These are phyloP conservation scores for Penicillium tannophilum DNA, from an alignment of 495 filamentous ascomycete genomes.

Conservation along the genomic window DNA sequence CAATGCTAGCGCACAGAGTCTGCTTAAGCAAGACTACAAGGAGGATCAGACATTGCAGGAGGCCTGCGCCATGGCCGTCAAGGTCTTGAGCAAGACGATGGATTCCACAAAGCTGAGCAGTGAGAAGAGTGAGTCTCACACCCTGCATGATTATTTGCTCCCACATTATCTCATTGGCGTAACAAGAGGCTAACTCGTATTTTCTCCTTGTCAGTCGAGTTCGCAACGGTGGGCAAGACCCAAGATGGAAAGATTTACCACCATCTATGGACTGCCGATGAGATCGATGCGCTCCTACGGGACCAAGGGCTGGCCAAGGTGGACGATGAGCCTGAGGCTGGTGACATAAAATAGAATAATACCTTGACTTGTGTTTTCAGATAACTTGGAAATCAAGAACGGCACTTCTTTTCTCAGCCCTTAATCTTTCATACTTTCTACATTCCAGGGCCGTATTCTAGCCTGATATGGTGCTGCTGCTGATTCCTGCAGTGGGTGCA, in stretches of 20 bases:
- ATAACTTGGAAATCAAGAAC: conserved; percentile 32
- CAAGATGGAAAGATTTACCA: conserved; percentile 95
- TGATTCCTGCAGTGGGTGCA: conserved; percentile 32
- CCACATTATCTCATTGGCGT: not conserved
- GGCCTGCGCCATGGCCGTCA: conserved; percentile 95
- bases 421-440: not conserved
- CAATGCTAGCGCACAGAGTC: conserved; percentile 94
- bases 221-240: conserved; percentile 96
- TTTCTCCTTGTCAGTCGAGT: conserved; percentile 70
- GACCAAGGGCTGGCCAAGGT: conserved; percentile 94
- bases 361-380: conserved; percentile 28
- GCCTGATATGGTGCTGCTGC: conserved; percentile 6
- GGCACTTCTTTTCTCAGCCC: conserved; percentile 16
- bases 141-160: not conserved
- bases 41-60: conserved; percentile 95
- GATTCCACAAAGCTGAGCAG: conserved; percentile 97
- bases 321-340: conserved; percentile 73
- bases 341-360: conserved; percentile 52
- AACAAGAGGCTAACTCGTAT: conserved; percentile 35
- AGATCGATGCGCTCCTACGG: conserved; percentile 91
- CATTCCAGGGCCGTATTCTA: not conserved
- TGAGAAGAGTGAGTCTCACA: conserved; percentile 83
- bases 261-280: conserved; percentile 94
- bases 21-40: conserved; percentile 99
- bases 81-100: conserved; percentile 99